Evolutionary conservation across 108 stramenopile genomes (phyloP).

Genomic region (Chaetoceros muelleri): DNA sequence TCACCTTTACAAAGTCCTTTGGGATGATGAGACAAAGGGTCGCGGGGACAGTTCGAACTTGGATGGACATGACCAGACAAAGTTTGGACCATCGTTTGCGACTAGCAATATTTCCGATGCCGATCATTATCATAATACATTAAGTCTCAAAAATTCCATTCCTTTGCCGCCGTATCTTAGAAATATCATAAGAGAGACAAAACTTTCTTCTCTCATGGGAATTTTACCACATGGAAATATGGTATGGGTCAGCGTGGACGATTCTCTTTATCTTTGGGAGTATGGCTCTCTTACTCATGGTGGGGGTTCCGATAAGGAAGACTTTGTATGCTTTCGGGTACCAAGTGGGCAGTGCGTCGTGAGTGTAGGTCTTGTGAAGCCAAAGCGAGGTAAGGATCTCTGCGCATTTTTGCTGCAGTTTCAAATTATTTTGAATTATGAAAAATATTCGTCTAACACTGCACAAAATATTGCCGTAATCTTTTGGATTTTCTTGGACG

Average conservation of each 20-base stretch:
- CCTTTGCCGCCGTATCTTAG: conserved; percentile 57
- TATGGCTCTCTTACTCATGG: conserved; percentile 20
- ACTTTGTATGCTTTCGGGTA: conserved; percentile 62
- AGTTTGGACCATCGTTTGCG: not conserved
- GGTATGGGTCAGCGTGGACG: conserved; percentile 90
- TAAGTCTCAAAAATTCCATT: conserved; percentile 40
- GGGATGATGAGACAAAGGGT: conserved; percentile 9
- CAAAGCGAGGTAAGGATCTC: conserved; percentile 46
- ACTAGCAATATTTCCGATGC: no score
- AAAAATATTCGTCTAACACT: no score
- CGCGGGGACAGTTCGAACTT: no score
- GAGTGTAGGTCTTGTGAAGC: conserved; percentile 72
- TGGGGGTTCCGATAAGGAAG: conserved; percentile 18
- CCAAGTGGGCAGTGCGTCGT: conserved; percentile 73
- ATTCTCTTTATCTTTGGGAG: conserved; percentile 83
- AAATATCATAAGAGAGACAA: conserved; percentile 23
- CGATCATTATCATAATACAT: conserved; percentile 6
- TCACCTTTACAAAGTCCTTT: conserved; percentile 7
- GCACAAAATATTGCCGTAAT: not conserved
- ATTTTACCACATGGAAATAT: conserved; percentile 78
- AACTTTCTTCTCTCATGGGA: conserved; percentile 76
- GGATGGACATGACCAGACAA: not conserved
- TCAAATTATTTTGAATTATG: no score
- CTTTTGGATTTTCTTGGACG: conserved; percentile 1
- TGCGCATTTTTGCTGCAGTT: no score